Percentiles rank a stretch among this genome's conserved stretches.
Conservation (phyloP, 495 filamentous ascomycete species). For the Xylaria scruposa region DNA sequence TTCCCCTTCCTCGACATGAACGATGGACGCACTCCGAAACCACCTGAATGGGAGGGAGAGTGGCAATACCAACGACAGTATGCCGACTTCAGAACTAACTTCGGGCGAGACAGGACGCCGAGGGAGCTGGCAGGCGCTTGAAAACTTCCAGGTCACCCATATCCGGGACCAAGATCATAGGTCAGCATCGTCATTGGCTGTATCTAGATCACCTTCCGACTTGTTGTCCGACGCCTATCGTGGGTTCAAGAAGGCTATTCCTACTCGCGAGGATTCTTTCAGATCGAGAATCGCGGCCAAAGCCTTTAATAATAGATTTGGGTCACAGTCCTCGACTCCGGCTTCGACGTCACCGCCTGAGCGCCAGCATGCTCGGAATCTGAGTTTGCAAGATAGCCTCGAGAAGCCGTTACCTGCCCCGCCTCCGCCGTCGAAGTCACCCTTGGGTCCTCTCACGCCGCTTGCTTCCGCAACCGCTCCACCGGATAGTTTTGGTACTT, state of each 20-base stretch:
- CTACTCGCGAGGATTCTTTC: conserved; percentile 47
- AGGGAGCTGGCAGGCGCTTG: conserved; percentile 26
- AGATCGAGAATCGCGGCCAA: conserved; percentile 43
- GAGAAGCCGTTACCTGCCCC: conserved; percentile 60
- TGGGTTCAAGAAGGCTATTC: conserved; percentile 56
- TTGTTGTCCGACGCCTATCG: conserved; percentile 57
- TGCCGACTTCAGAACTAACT: conserved; percentile 23
- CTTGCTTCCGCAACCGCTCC: conserved; percentile 10
- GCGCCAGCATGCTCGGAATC: conserved; percentile 54
- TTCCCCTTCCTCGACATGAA: neutral
- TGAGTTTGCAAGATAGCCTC: conserved; percentile 58
- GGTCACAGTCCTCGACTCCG: conserved; percentile 35
- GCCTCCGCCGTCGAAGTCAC: conserved; percentile 50
- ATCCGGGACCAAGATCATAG: conserved; percentile 46
- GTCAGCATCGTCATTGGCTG: conserved; percentile 30
- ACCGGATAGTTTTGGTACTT: conserved; percentile 4
- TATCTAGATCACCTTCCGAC: conserved; percentile 48
- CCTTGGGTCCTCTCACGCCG: conserved; percentile 44
- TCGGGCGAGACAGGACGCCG: conserved; percentile 17
- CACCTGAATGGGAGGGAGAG: conserved; percentile 7
- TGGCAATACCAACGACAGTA: conserved; percentile 19
- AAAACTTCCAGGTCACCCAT: conserved; percentile 46
- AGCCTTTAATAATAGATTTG: conserved; percentile 32
- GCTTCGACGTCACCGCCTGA: conserved; percentile 35
- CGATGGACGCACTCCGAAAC: conserved; percentile 1